Evolutionary conservation across 83 land plant genomes (phyloP).

Genomic region (Thuja plicata): DNA sequence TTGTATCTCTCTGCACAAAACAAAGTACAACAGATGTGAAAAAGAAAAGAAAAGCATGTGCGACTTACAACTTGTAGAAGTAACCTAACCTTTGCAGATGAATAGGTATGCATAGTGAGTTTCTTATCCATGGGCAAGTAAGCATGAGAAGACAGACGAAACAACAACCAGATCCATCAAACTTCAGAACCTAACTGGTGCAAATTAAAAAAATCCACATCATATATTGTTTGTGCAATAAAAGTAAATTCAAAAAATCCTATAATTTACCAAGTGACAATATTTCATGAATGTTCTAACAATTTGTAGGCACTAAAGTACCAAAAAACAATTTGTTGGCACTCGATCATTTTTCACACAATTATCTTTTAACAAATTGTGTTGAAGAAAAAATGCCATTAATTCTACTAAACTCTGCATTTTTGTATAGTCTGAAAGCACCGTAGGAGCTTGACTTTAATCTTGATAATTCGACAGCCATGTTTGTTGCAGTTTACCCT

Average conservation of each 20-base stretch:
- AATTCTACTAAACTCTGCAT: neutral
- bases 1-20: constrained; percentile 43
- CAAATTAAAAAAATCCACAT: neutral
- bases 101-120: neutral
- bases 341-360: neutral
- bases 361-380: neutral
- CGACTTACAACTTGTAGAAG: neutral
- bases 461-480: neutral
- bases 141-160: neutral
- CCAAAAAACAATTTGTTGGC: too few species aligned
- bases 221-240: neutral
- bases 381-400: neutral
- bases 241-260: neutral
- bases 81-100: neutral
- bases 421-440: neutral
- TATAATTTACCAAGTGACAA: neutral
- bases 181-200: neutral
- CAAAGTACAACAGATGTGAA: neutral
- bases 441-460: neutral
- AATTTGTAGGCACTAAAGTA: neutral
- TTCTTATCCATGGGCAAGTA: neutral
- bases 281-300: neutral
- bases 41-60: neutral
- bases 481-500: neutral
- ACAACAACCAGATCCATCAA: neutral